Conservation (phyloP, 768 basidiomycete species). For the Rhodosporidiobolus sp. region DNA sequence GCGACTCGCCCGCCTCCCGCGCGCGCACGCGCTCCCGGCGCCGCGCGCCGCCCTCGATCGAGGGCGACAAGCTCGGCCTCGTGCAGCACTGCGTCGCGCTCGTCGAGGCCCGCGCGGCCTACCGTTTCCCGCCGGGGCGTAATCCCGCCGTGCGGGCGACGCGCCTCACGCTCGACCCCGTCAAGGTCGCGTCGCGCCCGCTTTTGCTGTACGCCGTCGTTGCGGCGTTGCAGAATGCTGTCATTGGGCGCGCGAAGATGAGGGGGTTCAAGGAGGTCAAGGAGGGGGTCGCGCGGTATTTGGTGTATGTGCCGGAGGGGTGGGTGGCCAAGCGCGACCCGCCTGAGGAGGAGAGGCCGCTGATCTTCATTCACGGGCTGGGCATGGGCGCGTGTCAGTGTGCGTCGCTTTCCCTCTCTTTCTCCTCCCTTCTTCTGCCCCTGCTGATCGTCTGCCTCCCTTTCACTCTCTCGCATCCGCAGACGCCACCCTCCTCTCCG, state of each 20-base stretch:
- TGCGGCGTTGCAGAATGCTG: slow-evolving; percentile 19
- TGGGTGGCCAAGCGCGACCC: slow-evolving; percentile 61
- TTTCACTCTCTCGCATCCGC: neutral
- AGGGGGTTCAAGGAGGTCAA: slow-evolving; percentile 33
- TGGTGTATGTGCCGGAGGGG: slow-evolving; percentile 64
- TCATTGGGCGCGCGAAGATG: slow-evolving; percentile 21
- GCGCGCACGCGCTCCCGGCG: neutral
- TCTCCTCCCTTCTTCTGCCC: neutral
- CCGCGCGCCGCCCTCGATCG: neutral
- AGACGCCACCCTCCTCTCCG: slow-evolving; percentile 59
- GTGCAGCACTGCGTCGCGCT: slow-evolving; percentile 38
- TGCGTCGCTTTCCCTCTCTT: neutral
- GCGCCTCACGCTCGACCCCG: slow-evolving; percentile 72
- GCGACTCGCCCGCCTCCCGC: too few species aligned
- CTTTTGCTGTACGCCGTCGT: slow-evolving; percentile 52
- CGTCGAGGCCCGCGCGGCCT: slow-evolving; percentile 40
- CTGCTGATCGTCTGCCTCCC: too few species aligned
- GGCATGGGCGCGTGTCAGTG: slow-evolving; percentile 67
- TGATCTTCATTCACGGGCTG: slow-evolving; percentile 84
- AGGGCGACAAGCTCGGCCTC: slow-evolving; percentile 33
- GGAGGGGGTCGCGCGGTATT: slow-evolving; percentile 59
- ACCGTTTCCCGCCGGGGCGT: slow-evolving; percentile 29
- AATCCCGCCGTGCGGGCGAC: slow-evolving; percentile 53
- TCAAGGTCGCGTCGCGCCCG: slow-evolving; percentile 68
- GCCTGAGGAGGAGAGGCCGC: slow-evolving; percentile 53